Base-by-base conservation (phyloP, 495 filamentous ascomycete species). In the Tuber magnatum region DNA sequence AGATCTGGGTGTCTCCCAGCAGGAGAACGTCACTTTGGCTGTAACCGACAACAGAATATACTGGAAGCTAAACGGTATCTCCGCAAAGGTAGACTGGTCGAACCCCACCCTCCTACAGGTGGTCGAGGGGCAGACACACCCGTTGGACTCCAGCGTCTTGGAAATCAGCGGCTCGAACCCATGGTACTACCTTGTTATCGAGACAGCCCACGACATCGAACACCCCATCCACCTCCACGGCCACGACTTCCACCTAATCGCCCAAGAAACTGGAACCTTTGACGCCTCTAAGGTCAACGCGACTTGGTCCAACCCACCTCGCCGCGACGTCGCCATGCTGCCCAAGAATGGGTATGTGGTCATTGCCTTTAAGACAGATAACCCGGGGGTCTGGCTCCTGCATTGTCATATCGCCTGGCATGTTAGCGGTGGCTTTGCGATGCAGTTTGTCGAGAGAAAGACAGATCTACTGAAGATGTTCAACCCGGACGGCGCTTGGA, bases 331-430 rank as follows among this genome's bases (percentile, higher is more conserved):
- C 5, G 88, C 88, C 5, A 81, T 89, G 77, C 81, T 92, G 0
- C 86, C 86, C 0, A 84, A 81, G 5, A 83, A 78, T 78, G 88
- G 86, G 20, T 83, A 85, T 78, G 72, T 87, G 44, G 83, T 87
- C n/a, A 82, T 90, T 1, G 87, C 85, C 7, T 90, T 89, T 81
- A 82, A 87, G 83, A 87, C 87, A 22, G 87, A 89, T 75, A 89
- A 89, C 74, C 87, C 87, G 12, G 87, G 88, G 12, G 82, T 85
- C 1, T 90, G 88, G 88, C 81, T 87, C 12, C 81, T 88, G 72
- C 88, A 90, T 75, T 89, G 88, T 82, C 88, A 89, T 72, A 88
- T 89, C 70, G 86, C 85, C 7, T 89, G 86, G 86, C 88, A 89
- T 73, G 83, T 86, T 16, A 83, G 83, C 24, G 82, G 84, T 32